Base-by-base conservation (phyloP, 1,139 yeast genomes). In the Pichia sp. region DNA sequence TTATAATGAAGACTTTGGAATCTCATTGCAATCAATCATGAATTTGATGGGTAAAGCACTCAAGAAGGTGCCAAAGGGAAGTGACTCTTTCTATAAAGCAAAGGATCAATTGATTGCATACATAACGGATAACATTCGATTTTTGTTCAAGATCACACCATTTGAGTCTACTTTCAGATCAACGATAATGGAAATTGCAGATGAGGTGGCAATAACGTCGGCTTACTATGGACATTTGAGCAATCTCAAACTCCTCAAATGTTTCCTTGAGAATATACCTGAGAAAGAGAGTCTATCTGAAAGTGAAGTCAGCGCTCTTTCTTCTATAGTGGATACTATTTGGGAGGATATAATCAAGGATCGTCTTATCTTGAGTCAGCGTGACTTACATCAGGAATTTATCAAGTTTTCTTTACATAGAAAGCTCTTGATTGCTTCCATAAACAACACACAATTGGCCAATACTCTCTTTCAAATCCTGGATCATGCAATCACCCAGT, bases 311-410 rank as follows among this genome's bases (percentile, higher is more conserved):
- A 18, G 25, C 8, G 1, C 12, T 2, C 36, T 69, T 29, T 53
- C 63, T 8, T 55, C 56, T 4, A 58, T 68, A 20, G 45, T 72
- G 23, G 49, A 57, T 3, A 55, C 56, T 0, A 62, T 80, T 16
- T 84, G 94, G 93, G 60, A 60, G 6, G 68, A 67, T 19, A 51
- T 85, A 17, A 66, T 66, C n/a, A 66, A 72, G 1, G 78, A 77
- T 10, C 64, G 94, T 38, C 62, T 86, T 36, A 72, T 78, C 31
- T 64, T 85, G 37, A 72, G 72, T 38, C 93, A 85, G 47, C 71
- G 77, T 39, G 67, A 66, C 10, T 62, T 85, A 27, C 96, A 86
- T 45, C 51, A 72, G 14, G 43, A 54, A 0, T 63, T 81, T 22
- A 75, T 86, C 20, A 61, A 67, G 13, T 51, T 74, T 0, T 39